Percentiles rank a stretch among this genome's conserved stretches.
Evolutionary conservation across 2,329 filamentous ascomycete species (phyloP).

Genomic region (Ceratocystis colombiana): DNA sequence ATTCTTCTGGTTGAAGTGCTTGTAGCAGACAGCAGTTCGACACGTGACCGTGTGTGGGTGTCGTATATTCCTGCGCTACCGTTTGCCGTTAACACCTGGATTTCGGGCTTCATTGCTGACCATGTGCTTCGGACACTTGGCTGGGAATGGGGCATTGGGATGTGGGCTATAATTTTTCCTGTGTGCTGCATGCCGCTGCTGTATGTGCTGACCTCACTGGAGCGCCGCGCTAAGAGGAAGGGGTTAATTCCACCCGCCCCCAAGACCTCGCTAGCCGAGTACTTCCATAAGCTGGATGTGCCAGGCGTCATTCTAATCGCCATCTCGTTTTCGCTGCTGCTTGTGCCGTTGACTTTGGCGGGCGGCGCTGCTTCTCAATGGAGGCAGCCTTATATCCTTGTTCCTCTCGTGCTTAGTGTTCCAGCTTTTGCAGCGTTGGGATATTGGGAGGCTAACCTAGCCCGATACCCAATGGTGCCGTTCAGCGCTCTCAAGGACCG

Average conservation of each 20-base stretch:
- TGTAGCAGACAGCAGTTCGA: slow-evolving; percentile 53
- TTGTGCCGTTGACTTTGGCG: slow-evolving; percentile 39
- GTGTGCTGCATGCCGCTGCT: slow-evolving; percentile 48
- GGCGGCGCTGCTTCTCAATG: slow-evolving; percentile 36
- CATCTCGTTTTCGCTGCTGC: slow-evolving; percentile 38
- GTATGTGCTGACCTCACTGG: slow-evolving; percentile 41
- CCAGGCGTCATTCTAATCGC: slow-evolving; percentile 39
- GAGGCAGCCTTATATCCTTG: slow-evolving; percentile 35
- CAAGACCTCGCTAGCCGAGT: slow-evolving; percentile 29
- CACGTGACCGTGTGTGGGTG: slow-evolving; percentile 52
- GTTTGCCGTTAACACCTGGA: slow-evolving; percentile 56
- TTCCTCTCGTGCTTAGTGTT: slow-evolving; percentile 38
- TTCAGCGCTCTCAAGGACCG: slow-evolving; percentile 53
- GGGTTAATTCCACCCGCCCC: slow-evolving; percentile 35
- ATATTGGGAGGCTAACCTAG: slow-evolving; percentile 37
- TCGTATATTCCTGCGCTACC: slow-evolving; percentile 51
- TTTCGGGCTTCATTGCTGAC: slow-evolving; percentile 46
- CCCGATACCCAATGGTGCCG: slow-evolving; percentile 47
- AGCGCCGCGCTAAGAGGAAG: slow-evolving; percentile 42
- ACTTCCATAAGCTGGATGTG: slow-evolving; percentile 40
- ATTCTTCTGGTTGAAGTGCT: slow-evolving; percentile 54
- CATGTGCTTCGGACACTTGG: slow-evolving; percentile 40
- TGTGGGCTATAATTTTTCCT: slow-evolving; percentile 55
- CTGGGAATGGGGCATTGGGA: slow-evolving; percentile 55
- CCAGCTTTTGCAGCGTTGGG: slow-evolving; percentile 43